Evolutionary conservation across 1,284 basidiomycete genomes (phyloP), one percentile per base, ranked within the genome.

Genomic region (Filobasidium uniguttulatum): DNA sequence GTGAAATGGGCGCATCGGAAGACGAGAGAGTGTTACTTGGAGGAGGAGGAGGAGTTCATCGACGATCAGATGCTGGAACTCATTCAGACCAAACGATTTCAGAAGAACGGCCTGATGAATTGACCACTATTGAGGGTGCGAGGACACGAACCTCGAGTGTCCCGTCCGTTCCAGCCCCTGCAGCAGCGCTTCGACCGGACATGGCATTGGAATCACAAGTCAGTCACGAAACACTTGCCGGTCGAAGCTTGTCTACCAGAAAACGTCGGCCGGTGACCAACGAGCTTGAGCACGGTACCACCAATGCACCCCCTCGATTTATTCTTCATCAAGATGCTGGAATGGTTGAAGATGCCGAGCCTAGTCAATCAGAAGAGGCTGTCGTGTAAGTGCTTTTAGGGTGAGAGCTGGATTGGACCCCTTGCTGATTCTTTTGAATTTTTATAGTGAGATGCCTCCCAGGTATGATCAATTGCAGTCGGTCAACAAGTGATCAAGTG

Each of bases 221-320:
- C 25, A 51, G 50, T 4, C 58, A 35, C 5, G 46, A 12, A 20
- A 62, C 52, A 5, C 51, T 33, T 0, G 50, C 36, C 1, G 65
- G 62, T 22, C 58, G 53, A 43, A 68, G 57, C 37, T 68, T 67
- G 52, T 69, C 67, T 46, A 67, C 63, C n/a, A 66, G 63, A n/a
- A 69, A 54, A 45, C 64, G 62, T 15, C 63, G 60, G 44, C 26
- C 46, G 15, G 19, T 40, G 15, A 29, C 38, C 22, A n/a, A 26
- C 23, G 8, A 41, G 22, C 40, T 40, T 26, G 45, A 38, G 23
- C 46, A 53, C 29, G 4, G 51, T 19, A 3, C 37, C n/a, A 19
- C 17, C 25, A n/a, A n/a, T n/a, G n/a, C n/a, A n/a, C 38, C 54
- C 12, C 49, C 54, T 1, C 31, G 54, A 31, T 55, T 55, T 26